Conservation (phyloP, 2,329 filamentous ascomycete species). For the Calonectria honghensis region DNA sequence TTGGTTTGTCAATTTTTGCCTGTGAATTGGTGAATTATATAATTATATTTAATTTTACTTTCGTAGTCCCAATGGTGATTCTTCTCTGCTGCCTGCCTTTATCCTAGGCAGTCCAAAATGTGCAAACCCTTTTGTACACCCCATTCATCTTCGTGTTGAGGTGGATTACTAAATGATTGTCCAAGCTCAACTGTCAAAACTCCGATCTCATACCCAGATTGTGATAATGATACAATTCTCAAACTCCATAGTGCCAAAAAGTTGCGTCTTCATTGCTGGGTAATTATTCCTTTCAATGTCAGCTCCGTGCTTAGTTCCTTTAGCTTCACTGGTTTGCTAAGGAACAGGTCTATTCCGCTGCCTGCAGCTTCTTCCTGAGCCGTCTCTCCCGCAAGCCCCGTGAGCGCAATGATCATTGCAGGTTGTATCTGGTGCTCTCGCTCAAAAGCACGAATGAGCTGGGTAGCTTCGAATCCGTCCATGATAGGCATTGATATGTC, state of each 20-base stretch:
- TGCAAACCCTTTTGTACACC: not conserved
- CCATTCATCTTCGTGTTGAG: not conserved
- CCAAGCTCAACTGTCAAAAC: not conserved
- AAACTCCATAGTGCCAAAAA: not conserved
- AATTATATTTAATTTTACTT: not conserved
- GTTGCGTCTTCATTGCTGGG: not conserved
- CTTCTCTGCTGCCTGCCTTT: not conserved
- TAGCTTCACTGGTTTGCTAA: conserved; percentile 71
- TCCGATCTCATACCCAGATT: not conserved
- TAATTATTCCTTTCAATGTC: not conserved
- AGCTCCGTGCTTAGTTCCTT: conserved; percentile 58
- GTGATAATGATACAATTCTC: not conserved
- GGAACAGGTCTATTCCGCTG: conserved; percentile 71
- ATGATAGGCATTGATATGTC: conserved; percentile 76
- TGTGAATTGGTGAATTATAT: not conserved
- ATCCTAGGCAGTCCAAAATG: not conserved
- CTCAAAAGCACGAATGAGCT: conserved; percentile 70
- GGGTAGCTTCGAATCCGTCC: conserved; percentile 70
- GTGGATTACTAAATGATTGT: not conserved
- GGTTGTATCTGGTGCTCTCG: conserved; percentile 62
- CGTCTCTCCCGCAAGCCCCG: conserved; percentile 68
- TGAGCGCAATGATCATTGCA: conserved; percentile 70
- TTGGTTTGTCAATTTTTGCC: not conserved
- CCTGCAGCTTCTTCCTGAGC: conserved; percentile 72
- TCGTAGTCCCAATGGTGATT: not conserved